phyloP scores from a whole-genome alignment of 176 grass and related monocot species.

The Pontederia paniculata region DNA sequence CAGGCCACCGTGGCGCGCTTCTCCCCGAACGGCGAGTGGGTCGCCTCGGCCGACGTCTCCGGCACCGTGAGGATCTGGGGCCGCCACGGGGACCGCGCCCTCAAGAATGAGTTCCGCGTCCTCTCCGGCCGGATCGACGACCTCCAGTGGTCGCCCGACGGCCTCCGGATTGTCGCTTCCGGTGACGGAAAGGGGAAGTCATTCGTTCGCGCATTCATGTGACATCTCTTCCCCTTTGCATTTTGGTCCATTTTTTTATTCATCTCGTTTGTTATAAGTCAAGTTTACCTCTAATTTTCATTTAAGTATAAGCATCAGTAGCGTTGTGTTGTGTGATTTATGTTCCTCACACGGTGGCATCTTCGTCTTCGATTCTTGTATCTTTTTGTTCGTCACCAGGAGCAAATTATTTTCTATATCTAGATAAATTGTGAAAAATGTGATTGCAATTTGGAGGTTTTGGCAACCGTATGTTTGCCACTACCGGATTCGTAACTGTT shows the following conservation, averaged over 20 bases:
- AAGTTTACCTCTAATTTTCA: background rate
- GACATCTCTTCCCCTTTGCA: background rate
- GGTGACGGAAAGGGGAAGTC: constrained; percentile 91
- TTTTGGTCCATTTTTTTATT: background rate
- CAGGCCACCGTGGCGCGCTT: constrained; percentile 77
- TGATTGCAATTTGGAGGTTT: too few relatives aligned
- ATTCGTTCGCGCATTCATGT: constrained; percentile 91
- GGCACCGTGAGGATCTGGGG: constrained; percentile 81
- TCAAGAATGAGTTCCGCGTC: constrained; percentile 90
- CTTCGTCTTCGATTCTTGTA: too few relatives aligned
- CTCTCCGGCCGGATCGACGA: constrained; percentile 87
- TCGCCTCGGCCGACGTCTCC: constrained; percentile 82
- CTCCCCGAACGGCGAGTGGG: constrained; percentile 96
- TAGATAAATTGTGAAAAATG: too few relatives aligned
- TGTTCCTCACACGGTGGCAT: background rate
- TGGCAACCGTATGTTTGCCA: too few relatives aligned
- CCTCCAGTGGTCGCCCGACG: constrained; percentile 89
- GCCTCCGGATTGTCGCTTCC: constrained; percentile 71
- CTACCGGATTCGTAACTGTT: too few relatives aligned
- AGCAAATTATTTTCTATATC: too few relatives aligned
- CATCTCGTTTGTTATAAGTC: constrained; percentile 17
- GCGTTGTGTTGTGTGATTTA: background rate
- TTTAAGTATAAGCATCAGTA: background rate
- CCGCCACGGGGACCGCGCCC: constrained; percentile 68
- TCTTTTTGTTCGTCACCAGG: too few relatives aligned